Percentiles rank a stretch among this genome's conserved stretches.
Evolutionary conservation across 345 rosid species (phyloP).

Genomic region (Camelina sativa): DNA sequence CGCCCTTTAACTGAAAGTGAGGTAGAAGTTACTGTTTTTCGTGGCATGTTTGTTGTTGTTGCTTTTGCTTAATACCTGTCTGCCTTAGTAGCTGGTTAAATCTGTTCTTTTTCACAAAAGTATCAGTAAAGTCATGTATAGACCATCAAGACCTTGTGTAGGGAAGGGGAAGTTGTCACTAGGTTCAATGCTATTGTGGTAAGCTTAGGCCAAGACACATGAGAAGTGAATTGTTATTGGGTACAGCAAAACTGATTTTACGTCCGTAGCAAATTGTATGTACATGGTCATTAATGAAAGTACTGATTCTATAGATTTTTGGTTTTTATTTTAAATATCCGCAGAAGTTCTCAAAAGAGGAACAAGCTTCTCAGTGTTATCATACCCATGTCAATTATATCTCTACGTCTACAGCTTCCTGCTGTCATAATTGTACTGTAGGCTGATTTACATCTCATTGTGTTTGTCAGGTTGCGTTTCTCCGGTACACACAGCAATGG

Average conservation of each 20-base stretch:
- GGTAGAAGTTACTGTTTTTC: slow-evolving; percentile 52
- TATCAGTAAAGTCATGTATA: slow-evolving; percentile 18
- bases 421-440: slow-evolving; percentile 7
- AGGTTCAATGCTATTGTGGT: slow-evolving; percentile 11
- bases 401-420: slow-evolving; percentile 14
- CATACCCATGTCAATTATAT: slow-evolving; percentile 15
- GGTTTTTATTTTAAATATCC: background rate
- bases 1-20: slow-evolving; percentile 97
- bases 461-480: slow-evolving; percentile 78
- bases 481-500: slow-evolving; percentile 93
- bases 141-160: slow-evolving; percentile 28
- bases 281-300: background rate
- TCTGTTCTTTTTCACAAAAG: background rate
- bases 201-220: slow-evolving; percentile 2
- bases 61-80: slow-evolving; percentile 18
- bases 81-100: slow-evolving; percentile 21
- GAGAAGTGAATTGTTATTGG: background rate
- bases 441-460: slow-evolving; percentile 26
- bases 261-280: background rate
- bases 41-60: slow-evolving; percentile 25
- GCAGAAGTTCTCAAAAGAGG: slow-evolving; percentile 4
- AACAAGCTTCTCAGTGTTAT: slow-evolving; percentile 15
- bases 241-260: background rate
- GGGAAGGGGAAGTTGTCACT: slow-evolving; percentile 18
- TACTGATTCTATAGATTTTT: background rate